A percentile compares a stretch with the other conserved stretches of the same genome.
These are phyloP conservation scores for Parietichytrium sp. DNA, from an alignment of 108 stramenopile genomes.

Conservation along the genomic window DNA sequence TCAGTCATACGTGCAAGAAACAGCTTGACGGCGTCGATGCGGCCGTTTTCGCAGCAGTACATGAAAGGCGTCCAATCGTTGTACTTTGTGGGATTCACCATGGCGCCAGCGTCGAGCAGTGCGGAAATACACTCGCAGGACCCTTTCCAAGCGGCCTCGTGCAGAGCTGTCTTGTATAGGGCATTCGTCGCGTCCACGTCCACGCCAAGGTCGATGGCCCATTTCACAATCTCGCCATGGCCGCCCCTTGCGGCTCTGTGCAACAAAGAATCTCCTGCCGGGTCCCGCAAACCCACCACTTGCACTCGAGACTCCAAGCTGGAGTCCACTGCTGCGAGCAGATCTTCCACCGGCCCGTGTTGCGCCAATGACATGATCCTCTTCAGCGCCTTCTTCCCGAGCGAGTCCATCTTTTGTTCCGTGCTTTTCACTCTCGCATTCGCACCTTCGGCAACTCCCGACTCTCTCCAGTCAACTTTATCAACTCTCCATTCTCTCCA, in stretches of 20 bases:
- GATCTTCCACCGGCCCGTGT: too few species aligned
- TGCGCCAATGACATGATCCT: too few species aligned
- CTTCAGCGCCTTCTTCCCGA: too few species aligned
- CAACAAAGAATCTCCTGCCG: not conserved
- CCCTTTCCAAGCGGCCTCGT: not conserved
- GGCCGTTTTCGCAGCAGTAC: conserved; percentile 12
- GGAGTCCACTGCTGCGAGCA: too few species aligned
- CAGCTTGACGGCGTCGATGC: not conserved
- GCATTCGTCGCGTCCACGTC: conserved; percentile 1
- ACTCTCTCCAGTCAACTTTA: too few species aligned
- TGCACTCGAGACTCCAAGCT: too few species aligned
- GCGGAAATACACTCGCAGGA: not conserved
- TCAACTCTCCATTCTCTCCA: too few species aligned
- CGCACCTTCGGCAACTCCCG: too few species aligned
- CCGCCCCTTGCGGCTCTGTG: not conserved
- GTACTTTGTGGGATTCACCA: not conserved
- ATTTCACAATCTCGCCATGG: not conserved
- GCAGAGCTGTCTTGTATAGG: not conserved
- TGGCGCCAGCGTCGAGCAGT: not conserved
- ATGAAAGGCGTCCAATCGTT: conserved; percentile 39
- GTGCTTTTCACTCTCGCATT: too few species aligned
- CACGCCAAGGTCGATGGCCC: not conserved
- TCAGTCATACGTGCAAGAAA: not conserved
- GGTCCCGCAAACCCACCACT: too few species aligned
- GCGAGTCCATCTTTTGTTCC: too few species aligned